Base-by-base conservation (phyloP, 495 filamentous ascomycete genomes). In the Podospora conica region DNA sequence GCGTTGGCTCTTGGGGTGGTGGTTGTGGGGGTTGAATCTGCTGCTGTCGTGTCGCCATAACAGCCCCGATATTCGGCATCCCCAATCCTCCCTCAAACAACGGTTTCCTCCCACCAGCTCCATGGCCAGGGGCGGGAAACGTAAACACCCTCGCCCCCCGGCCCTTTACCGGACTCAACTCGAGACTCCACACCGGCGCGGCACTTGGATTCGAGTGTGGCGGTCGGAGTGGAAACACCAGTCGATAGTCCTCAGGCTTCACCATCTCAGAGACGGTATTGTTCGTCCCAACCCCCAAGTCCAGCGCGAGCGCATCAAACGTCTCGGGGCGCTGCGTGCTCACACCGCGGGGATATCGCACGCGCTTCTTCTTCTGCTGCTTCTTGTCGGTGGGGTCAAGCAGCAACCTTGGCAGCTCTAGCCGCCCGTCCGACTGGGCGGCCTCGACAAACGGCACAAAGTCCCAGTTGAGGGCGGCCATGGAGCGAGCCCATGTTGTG, bases 381-480 rank as follows among this genome's bases (percentile, higher is more conserved):
- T 48, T 48, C 40, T 48, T 48, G 15, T 18, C 15, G 40, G 9
- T 3, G 40, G 40, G 18, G n/a, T 48, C 40, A 2, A 48, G 40
- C 9, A 48, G 40, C 40, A 48, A 48, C 6, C 15, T 8, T 9
- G 40, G 15, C 15, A 48, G 7, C 40, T 48, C 40, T n/a, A 48
- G n/a, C 40, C 40, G 40, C 15, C 40, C 40, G 7, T 48, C 40
- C 0, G 6, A 1, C 40, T 48, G 40, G 5, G 40, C 40, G 18
- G 40, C 40, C 6, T 48, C 40, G 40, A 48, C 40, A 48, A 59
- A 60, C 4, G 53, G 8, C n/a, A 27, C 8, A 60, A 63, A 63
- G 40, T 66, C 60, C 66, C 69, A 64, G 66, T 71, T 71, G 11
- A 68, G 56, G 5, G 64, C 64, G 40, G 61, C 57, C 48, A 72